Conservation (phyloP, 495 filamentous ascomycete genomes). For the Stereocaulon alpinum region DNA sequence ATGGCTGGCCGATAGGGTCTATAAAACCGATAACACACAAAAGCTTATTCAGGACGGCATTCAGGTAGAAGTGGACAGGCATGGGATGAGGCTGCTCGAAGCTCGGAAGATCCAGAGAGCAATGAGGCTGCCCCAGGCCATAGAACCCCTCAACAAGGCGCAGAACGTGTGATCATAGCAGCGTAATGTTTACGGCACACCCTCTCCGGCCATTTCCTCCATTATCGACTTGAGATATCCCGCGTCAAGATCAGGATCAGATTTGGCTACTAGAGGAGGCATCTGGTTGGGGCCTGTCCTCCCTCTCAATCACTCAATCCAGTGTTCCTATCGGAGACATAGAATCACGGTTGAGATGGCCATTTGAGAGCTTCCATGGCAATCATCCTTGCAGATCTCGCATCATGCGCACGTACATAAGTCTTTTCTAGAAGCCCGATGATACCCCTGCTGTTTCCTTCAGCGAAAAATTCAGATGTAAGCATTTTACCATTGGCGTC, state of each 20-base stretch:
- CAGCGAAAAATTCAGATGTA: not conserved
- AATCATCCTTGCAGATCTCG: not conserved
- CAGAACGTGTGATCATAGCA: not conserved
- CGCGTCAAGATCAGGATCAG: not conserved
- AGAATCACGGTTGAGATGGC: too few species aligned
- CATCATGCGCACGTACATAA: not conserved
- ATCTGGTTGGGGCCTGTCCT: not conserved
- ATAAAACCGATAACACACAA: not conserved
- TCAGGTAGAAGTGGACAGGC: not conserved
- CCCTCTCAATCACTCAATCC: not conserved
- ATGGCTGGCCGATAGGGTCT: slow-evolving; percentile 12
- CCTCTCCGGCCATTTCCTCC: too few species aligned
- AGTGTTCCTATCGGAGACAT: not conserved
- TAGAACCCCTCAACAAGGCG: too few species aligned
- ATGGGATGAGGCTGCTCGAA: not conserved
- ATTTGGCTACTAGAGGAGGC: not conserved
- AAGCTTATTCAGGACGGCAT: not conserved
- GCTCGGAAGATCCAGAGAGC: not conserved
- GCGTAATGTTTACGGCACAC: not conserved
- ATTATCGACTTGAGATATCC: not conserved
- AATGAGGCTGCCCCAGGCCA: not conserved
- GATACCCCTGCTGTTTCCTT: not conserved
- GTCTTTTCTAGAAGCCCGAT: not conserved
- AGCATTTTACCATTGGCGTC: not conserved
- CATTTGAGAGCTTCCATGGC: not conserved